phyloP scores from a whole-genome alignment of 176 grass and related monocot genomes.

The Raddia distichophylla region DNA sequence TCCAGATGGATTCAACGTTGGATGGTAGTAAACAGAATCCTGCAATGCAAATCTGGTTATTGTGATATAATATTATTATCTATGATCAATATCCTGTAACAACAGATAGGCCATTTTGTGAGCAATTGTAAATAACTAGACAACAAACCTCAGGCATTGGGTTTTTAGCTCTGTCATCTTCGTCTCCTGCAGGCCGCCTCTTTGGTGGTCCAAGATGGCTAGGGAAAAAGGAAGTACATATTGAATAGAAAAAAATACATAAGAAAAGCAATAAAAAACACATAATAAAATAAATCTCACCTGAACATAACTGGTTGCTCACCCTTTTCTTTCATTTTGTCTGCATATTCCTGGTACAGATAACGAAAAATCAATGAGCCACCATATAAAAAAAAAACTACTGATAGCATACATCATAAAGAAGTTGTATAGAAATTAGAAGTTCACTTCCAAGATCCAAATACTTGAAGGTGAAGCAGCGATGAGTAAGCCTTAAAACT shows the following conservation, averaged over 20 bases:
- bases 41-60: constrained; percentile 48
- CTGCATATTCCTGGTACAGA: constrained; percentile 85
- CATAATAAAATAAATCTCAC: constrained; percentile 50
- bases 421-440: constrained; percentile 23
- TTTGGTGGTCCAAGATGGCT: constrained; percentile 91
- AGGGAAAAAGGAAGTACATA: constrained; percentile 29
- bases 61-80: constrained; percentile 44
- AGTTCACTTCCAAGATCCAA: constrained; percentile 33
- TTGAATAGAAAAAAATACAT: constrained; percentile 30
- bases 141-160: constrained; percentile 78
- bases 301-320: constrained; percentile 97
- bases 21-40: constrained; percentile 90
- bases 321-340: constrained; percentile 97
- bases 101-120: neutral
- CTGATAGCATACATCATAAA: neutral
- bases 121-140: constrained; percentile 23
- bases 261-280: constrained; percentile 46
- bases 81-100: constrained; percentile 16
- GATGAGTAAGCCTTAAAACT: neutral
- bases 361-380: constrained; percentile 33
- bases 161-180: constrained; percentile 76
- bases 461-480: neutral
- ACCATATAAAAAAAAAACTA: constrained; percentile 10
- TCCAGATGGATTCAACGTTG: constrained; percentile 87
- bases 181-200: constrained; percentile 71